Conservation (phyloP, 2,329 filamentous ascomycete species). For the Fusarium bulbicola region DNA sequence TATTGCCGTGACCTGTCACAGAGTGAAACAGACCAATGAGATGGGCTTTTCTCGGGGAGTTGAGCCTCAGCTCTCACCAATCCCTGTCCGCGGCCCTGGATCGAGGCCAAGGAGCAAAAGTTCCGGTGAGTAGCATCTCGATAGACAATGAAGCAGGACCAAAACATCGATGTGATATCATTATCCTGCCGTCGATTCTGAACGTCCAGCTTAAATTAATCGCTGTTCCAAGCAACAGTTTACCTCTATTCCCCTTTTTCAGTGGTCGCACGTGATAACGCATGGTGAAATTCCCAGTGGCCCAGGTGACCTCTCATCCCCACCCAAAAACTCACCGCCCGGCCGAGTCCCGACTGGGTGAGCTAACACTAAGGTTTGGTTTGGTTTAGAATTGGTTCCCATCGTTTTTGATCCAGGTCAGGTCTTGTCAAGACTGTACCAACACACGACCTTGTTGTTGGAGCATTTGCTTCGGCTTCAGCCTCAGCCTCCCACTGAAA, state of each 20-base stretch:
- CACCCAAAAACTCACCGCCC: conserved; percentile 40
- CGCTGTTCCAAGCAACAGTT: not conserved
- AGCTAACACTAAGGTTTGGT: conserved; percentile 13
- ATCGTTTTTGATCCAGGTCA: conserved; percentile 1
- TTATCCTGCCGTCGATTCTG: not conserved
- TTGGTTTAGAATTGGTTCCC: not conserved
- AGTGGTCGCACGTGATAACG: conserved; percentile 32
- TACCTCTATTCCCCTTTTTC: not conserved
- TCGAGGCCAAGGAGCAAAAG: conserved; percentile 17
- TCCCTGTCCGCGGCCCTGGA: conserved; percentile 13
- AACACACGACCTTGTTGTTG: conserved; percentile 16
- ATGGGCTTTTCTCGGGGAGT: conserved; percentile 5
- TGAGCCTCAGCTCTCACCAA: conserved; percentile 16
- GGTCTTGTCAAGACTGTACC: conserved; percentile 2
- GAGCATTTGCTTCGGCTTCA: conserved; percentile 35
- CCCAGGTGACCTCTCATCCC: conserved; percentile 41
- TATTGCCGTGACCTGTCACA: not conserved
- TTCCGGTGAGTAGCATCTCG: conserved; percentile 6
- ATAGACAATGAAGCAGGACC: not conserved
- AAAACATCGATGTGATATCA: conserved; percentile 8
- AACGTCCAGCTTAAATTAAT: not conserved
- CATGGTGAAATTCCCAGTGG: conserved; percentile 37
- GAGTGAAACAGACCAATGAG: not conserved
- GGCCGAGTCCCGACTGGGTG: conserved; percentile 38
- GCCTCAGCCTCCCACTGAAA: not conserved